Percentiles rank a stretch among this genome's conserved stretches.
Evolutionary conservation across 2,329 filamentous ascomycete genomes (phyloP).

Genomic region (Colletotrichum chlorophyti): DNA sequence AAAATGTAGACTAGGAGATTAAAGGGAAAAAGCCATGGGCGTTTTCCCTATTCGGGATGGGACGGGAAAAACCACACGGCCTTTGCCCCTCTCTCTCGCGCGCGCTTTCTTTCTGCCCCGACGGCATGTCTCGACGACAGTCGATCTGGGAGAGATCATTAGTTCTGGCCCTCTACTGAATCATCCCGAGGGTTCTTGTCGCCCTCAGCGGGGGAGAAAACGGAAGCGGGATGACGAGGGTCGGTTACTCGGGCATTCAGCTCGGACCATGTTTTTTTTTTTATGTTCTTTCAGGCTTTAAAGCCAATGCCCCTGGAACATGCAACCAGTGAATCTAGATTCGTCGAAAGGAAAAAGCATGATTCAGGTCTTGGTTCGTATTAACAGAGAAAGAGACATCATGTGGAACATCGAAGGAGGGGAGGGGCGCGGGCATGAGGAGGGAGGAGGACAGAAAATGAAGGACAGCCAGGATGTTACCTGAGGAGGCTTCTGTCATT

Average conservation of each 20-base stretch:
- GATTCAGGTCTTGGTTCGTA: slow-evolving; percentile 1
- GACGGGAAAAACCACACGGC: slow-evolving; percentile 14
- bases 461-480: not conserved
- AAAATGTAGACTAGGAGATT: too few species aligned
- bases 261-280: not conserved
- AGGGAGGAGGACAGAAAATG: not conserved
- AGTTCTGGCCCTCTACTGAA: too few species aligned
- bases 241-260: not conserved
- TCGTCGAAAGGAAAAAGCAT: not conserved
- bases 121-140: too few species aligned
- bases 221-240: not conserved
- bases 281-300: not conserved
- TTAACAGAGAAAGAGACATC: not conserved
- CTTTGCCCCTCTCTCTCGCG: too few species aligned
- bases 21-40: too few species aligned
- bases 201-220: too few species aligned
- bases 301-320: too few species aligned
- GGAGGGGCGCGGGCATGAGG: not conserved
- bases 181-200: not conserved
- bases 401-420: not conserved
- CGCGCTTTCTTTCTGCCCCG: too few species aligned
- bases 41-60: too few species aligned
- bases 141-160: too few species aligned
- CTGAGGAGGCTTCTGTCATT: not conserved
- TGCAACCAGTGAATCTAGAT: too few species aligned